Base-by-base conservation (phyloP, 2,329 filamentous ascomycete genomes). In the Lithohypha guttulata region DNA sequence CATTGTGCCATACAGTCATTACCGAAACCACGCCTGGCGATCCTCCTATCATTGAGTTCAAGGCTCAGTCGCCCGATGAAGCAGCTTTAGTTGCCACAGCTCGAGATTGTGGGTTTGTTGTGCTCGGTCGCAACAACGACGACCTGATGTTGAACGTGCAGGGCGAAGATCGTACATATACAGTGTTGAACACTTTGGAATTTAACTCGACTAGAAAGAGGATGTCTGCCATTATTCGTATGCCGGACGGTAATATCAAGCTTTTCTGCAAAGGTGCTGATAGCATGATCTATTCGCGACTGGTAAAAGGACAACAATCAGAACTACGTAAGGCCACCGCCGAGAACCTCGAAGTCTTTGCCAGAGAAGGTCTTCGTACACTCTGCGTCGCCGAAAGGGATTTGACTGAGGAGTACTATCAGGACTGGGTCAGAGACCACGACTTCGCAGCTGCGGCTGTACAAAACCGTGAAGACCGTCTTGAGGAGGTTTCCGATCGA, bases 221-320 rank as follows among this genome's bases (percentile, higher is more conserved):
- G 50, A 98, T 98, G 91, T 96, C 87, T 61, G 84, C 87, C 2
- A 95, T 98, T 50, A 79, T 98, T 35, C 76, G 83, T 42, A 94
- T 96, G 86, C 89, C 91, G 0, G 77, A 96, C 58, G 81, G 83
- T 27, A 79, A 73, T 42, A 95, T 98, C 45, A 71, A 91, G 39
- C 71, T 98, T 1, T 93, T 93, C 62, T 98, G 91, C 69, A 98
- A 98, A 64, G 91, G 91, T 48, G 91, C 91, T 22, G 91, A 98
- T 59, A 95, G 85, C 54, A 82, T 96, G 53, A 96, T 98, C 48
- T 98, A 96, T 59, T 87, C 86, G 6, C 81, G 91, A 4, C 69
- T 98, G 44, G 84, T 79, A 61, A 77, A 74, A 47, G 86, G 87
- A 34, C 79, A 93, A 59, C 91, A 98, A 62, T 70, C 77, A 44